Evolutionary conservation across 2,329 filamentous ascomycete genomes (phyloP), one percentile per base, ranked within the genome.

Genomic region (Exophiala lecanii-corni): DNA sequence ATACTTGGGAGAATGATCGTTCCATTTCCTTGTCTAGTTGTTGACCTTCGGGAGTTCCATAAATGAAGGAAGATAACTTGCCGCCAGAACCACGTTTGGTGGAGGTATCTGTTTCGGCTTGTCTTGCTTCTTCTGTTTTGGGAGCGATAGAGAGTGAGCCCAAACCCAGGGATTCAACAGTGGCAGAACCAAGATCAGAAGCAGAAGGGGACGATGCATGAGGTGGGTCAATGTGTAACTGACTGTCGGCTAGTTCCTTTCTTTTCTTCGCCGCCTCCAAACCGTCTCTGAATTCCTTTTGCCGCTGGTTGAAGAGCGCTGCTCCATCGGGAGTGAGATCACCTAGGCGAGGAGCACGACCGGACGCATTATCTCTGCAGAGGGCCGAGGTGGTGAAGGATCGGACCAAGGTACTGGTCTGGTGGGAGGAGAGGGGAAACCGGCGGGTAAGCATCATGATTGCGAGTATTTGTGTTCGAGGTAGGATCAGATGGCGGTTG

Each of bases 1-100:
- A 74, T 33, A 97, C 86, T 66, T 96, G 89, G 39, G 86, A 94
- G 71, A 97, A 98, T 62, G 86, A 94, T 45, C 89, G 82, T 71
- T 97, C 89, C 60, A 98, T 91, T 69, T 97, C 91, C 53, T 86
- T 85, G 61, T 98, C 92, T 63, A 96, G 79, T 70, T 95, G 86
- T 49, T 89, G 82, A 21, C 89, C 92, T 68, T 97, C 91, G 61
- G 92, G 89, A 10, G 92, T 98, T 59, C 92, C 92, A 68, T 98
- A 97, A 62, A 98, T 94, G 56, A 98, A 79, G 57, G 84, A 91
- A 25, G 86, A 84, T 45, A 98, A 68, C 28, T 86, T 79, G 12
- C 79, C 84, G 46, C 84, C 84, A 9, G 33, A 35, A n/a, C 78
- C 83, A 50, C 84, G 85, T 62, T 82, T 85, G 43, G 76, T 70